Base-by-base conservation (phyloP, 257 asterid species). In the Solanum virginianum region DNA sequence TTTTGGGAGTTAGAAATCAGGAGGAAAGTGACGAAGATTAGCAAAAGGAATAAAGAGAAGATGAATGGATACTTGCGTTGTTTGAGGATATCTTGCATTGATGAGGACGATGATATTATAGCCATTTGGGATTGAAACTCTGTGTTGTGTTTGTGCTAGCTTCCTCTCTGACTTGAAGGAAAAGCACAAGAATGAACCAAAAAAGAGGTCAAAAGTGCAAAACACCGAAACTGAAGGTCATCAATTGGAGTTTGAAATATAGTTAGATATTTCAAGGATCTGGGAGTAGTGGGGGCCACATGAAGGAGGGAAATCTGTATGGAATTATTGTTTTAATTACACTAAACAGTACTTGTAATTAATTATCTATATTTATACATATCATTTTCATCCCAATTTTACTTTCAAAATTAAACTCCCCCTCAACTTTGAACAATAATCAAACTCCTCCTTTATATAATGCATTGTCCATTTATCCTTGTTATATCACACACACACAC, bases 61-160 rank as follows among this genome's bases (percentile, higher is more conserved):
- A 95, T 41, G 89, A 95, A 95, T 1, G 97, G 98, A 85, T 91
- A 93, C 89, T 96, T 96, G 85, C 89, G 88, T 55, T 95, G 93
- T 57, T 92, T 96, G 32, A 95, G 71, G 79, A 96, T 88, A 87
- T 86, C 82, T 55, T 93, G 94, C 57, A 92, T 89, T 41, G 81
- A 70, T n/a, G 43, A 66, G 72, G 94, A 80, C 10, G 91, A 84
- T 60, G 91, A 85, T 80, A 83, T 66, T 84, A 86, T 55, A 80
- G 97, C 92, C 97, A 92, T 92, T 29, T 29, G n/a, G 77, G 51
- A 36, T 36, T 17, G 51, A 69, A 69, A 17, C 18, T 63, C 7
- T 39, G 5, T 17, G 9, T 69, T 36, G 51, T 69, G 10, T 69
- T 32, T 20, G 65, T 57, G 26, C 3, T 18, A 4, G 20, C 1